Conservation (phyloP, 1,284 basidiomycete species). For the Anthracocystis panici-leucophaei region DNA sequence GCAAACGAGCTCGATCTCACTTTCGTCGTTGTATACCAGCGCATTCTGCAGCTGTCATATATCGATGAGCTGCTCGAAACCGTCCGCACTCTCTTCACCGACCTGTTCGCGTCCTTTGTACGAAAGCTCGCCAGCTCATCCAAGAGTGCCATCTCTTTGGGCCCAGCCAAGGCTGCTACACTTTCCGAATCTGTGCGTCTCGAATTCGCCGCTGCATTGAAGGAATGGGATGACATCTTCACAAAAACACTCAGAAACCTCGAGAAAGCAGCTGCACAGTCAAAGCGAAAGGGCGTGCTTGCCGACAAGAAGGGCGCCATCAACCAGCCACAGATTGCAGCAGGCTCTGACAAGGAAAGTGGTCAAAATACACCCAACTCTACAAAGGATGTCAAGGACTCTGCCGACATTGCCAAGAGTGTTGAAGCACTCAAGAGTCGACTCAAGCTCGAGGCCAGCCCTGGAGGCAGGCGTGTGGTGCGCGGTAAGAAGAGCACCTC, state of each 20-base stretch:
- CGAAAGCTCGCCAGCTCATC: constrained; percentile 75
- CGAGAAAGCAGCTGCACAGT: constrained; percentile 78
- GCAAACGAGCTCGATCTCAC: constrained; percentile 66
- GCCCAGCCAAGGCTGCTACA: constrained; percentile 73
- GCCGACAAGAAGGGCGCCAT: constrained; percentile 42
- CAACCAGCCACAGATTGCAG: constrained; percentile 31
- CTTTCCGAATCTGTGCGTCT: constrained; percentile 54
- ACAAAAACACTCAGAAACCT: constrained; percentile 80
- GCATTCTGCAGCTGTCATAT: constrained; percentile 93
- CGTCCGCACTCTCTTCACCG: constrained; percentile 57
- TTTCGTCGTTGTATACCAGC: constrained; percentile 81
- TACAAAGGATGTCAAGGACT: constrained; percentile 74
- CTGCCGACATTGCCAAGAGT: constrained; percentile 90
- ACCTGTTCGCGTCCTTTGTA: constrained; percentile 58
- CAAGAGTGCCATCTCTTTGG: constrained; percentile 81
- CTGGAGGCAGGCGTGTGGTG: constrained; percentile 73
- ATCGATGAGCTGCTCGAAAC: constrained; percentile 80
- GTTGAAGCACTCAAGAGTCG: constrained; percentile 89
- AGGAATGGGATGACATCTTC: constrained; percentile 85
- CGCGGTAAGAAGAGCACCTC: constrained; percentile 71
- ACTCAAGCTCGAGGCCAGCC: constrained; percentile 73
- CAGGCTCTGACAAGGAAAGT: constrained; percentile 44
- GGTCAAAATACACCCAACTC: constrained; percentile 47
- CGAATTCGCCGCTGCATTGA: constrained; percentile 79
- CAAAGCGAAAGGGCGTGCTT: constrained; percentile 51